Evolutionary conservation across 768 basidiomycete genomes (phyloP).

Genomic region (Jaapia argillacea): DNA sequence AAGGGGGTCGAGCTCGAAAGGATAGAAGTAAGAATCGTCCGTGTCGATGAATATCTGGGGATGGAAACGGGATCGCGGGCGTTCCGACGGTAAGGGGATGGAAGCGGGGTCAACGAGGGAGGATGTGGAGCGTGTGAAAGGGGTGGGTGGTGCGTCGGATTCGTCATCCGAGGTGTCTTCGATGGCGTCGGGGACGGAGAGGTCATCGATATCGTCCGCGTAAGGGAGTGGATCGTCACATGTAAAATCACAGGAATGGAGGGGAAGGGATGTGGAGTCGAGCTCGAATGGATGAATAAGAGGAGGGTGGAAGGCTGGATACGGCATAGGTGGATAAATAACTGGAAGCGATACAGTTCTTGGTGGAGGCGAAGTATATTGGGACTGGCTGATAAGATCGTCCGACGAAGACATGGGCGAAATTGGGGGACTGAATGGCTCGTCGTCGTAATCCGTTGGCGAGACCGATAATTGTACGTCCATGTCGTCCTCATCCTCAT

Average conservation of each 20-base stretch:
- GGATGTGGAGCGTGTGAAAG: slow-evolving; percentile 49
- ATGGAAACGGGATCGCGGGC: slow-evolving; percentile 33
- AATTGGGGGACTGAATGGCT: slow-evolving; percentile 48
- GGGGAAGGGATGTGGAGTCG: slow-evolving; percentile 32
- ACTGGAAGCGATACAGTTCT: too few species aligned
- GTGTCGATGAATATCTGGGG: slow-evolving; percentile 54
- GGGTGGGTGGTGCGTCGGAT: slow-evolving; percentile 60
- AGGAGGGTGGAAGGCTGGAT: slow-evolving; percentile 53
- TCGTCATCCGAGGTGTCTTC: slow-evolving; percentile 83
- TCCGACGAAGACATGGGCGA: slow-evolving; percentile 76
- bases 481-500: slow-evolving; percentile 57
- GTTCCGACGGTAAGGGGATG: slow-evolving; percentile 38
- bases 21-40: slow-evolving; percentile 50
- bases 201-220: slow-evolving; percentile 55
- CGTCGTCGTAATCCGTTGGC: slow-evolving; percentile 55
- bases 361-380: not conserved
- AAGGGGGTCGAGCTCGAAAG: slow-evolving; percentile 61
- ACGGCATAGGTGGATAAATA: slow-evolving; percentile 37
- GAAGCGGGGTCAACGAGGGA: slow-evolving; percentile 43
- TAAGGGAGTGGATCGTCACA: slow-evolving; percentile 48
- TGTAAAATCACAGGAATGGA: slow-evolving; percentile 27
- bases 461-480: slow-evolving; percentile 35
- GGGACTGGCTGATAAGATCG: slow-evolving; percentile 44
- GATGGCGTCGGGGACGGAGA: slow-evolving; percentile 69
- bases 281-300: slow-evolving; percentile 43